These are phyloP conservation scores for Globisporangium cylindrosporum DNA, from an alignment of 352 stramenopile species.

Conservation along the genomic window DNA sequence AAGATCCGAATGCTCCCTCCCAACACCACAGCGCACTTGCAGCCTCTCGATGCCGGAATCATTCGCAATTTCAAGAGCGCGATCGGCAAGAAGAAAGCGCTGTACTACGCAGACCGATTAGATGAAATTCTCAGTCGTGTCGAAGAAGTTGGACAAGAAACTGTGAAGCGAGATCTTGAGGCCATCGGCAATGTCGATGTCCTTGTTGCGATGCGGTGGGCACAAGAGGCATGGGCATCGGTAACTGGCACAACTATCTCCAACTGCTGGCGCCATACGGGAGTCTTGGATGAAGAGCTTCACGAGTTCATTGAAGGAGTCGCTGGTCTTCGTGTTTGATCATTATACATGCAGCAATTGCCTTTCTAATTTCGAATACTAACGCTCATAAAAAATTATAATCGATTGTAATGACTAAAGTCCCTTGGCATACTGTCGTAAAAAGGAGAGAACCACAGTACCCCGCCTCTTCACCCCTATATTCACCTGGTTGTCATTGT, in stretches of 20 bases:
- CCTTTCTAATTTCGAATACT: conserved; percentile 1
- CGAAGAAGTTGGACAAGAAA: neutral
- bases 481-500: too few relatives aligned
- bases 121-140: conserved; percentile 1
- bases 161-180: conserved; percentile 3
- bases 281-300: neutral
- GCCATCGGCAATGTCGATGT: conserved; percentile 2
- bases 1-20: neutral
- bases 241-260: neutral
- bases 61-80: conserved; percentile 4
- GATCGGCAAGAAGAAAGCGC: conserved; percentile 3
- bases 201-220: neutral
- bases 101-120: conserved; percentile 4
- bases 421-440: neutral
- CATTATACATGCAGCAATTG: conserved; percentile 4
- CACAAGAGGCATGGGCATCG: neutral
- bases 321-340: neutral
- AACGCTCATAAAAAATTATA: conserved; percentile 5
- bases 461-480: neutral
- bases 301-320: neutral
- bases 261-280: neutral
- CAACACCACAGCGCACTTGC: conserved; percentile 1
- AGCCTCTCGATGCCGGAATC: conserved; percentile 25
- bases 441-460: neutral
- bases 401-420: conserved; percentile 4